phyloP scores from a whole-genome alignment of 129 eudicot species.

The Saposhnikovia divaricata region DNA sequence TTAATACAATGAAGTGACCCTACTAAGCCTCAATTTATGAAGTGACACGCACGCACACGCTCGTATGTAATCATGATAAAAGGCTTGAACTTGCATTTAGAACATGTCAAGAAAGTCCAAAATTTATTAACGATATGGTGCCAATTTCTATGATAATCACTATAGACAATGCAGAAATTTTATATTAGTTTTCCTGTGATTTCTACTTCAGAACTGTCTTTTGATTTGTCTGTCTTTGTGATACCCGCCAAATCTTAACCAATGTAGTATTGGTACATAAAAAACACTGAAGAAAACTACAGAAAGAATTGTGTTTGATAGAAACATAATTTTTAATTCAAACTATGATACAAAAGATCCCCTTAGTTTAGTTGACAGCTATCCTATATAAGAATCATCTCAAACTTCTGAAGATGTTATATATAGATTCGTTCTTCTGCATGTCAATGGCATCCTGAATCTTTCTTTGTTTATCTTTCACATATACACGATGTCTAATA shows the following conservation, averaged over 20 bases:
- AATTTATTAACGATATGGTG: background rate
- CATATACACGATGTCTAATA: background rate
- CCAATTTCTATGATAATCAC: background rate
- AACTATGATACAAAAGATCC: constrained; percentile 3
- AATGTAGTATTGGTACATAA: background rate
- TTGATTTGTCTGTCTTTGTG: background rate
- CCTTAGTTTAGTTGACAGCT: constrained; percentile 3
- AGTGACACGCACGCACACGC: background rate
- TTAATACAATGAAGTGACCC: background rate
- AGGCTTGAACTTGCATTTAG: background rate
- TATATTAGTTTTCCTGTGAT: background rate
- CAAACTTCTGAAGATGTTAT: background rate
- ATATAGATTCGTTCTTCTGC: background rate
- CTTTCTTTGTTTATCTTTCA: background rate
- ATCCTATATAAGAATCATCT: background rate
- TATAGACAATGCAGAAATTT: background rate
- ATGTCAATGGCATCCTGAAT: background rate
- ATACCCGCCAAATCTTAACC: constrained; percentile 2
- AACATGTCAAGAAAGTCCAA: background rate
- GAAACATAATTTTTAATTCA: background rate
- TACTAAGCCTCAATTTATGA: background rate
- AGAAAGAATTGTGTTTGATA: background rate
- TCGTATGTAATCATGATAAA: background rate
- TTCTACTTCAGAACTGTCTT: background rate
- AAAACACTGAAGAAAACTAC: background rate